Percentiles rank a stretch among this genome's conserved stretches.
These are phyloP conservation scores for Hyaloscypha finlandica DNA, from an alignment of 495 filamentous ascomycete genomes.

Conservation along the genomic window DNA sequence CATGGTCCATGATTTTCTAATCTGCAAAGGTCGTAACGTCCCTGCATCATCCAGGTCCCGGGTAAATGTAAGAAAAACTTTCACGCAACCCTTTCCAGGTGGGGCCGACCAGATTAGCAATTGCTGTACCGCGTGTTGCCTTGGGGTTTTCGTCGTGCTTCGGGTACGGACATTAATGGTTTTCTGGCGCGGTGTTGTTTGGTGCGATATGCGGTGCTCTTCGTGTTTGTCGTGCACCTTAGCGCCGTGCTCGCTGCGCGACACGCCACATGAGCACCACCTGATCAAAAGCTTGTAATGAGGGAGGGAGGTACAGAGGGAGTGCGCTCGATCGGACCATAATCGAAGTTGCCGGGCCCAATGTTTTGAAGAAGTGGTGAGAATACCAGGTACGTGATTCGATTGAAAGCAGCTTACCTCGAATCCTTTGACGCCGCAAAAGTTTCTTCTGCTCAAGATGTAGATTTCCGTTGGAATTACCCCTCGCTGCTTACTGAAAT, in stretches of 20 bases:
- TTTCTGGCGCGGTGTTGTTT: neutral
- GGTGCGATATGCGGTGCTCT: neutral
- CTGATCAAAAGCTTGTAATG: neutral
- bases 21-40: neutral
- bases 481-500: too few relatives aligned
- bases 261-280: neutral
- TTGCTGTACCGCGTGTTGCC: neutral
- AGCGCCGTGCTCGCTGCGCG: neutral
- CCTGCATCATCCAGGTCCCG: neutral
- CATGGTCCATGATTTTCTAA: neutral
- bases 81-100: neutral
- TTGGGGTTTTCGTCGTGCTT: neutral
- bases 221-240: neutral
- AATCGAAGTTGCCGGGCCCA: neutral
- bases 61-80: neutral
- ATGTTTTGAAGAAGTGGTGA: too few relatives aligned
- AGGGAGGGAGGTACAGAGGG: neutral
- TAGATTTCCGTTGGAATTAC: too few relatives aligned
- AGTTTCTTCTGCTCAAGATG: too few relatives aligned
- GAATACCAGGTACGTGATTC: too few relatives aligned
- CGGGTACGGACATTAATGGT: neutral
- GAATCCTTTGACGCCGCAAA: too few relatives aligned
- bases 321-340: neutral
- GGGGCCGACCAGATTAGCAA: neutral
- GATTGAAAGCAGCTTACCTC: too few relatives aligned